Evolutionary conservation across 805 yeast genomes (phyloP).

Genomic region (Yarrowia sp.): DNA sequence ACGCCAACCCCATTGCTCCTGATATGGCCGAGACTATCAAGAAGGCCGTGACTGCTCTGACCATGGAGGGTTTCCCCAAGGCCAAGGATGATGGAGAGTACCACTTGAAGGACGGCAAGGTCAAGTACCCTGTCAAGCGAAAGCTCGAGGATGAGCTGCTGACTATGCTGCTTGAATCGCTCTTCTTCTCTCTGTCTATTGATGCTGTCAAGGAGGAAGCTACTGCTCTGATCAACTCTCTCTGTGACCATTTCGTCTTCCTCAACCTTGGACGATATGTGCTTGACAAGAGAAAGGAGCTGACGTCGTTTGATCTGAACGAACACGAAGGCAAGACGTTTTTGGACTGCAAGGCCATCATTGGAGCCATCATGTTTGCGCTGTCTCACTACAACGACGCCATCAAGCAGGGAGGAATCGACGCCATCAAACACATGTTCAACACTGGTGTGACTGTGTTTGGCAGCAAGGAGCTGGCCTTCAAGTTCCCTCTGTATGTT

Average conservation of each 20-base stretch:
- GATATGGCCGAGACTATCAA: slow-evolving; percentile 36
- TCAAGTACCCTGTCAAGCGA: slow-evolving; percentile 31
- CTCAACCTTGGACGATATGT: slow-evolving; percentile 73
- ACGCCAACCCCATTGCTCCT: slow-evolving; percentile 50
- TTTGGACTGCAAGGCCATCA: slow-evolving; percentile 65
- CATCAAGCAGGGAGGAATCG: slow-evolving; percentile 69
- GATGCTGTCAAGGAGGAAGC: slow-evolving; percentile 74
- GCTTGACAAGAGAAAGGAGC: slow-evolving; percentile 62
- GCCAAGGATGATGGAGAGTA: slow-evolving; percentile 36
- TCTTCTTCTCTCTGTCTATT: slow-evolving; percentile 74
- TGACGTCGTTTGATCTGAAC: slow-evolving; percentile 65
- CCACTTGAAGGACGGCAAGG: slow-evolving; percentile 31
- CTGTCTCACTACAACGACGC: slow-evolving; percentile 70
- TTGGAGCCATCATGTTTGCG: slow-evolving; percentile 75
- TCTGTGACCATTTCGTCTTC: slow-evolving; percentile 77
- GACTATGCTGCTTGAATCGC: slow-evolving; percentile 59
- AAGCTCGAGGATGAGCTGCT: slow-evolving; percentile 58
- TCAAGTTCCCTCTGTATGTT: slow-evolving; percentile 72
- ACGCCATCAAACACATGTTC: slow-evolving; percentile 61
- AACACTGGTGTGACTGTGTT: slow-evolving; percentile 62
- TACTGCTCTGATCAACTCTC: slow-evolving; percentile 53
- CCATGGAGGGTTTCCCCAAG: slow-evolving; percentile 43
- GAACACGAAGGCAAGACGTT: slow-evolving; percentile 76
- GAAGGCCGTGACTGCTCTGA: slow-evolving; percentile 35
- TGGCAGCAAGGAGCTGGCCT: slow-evolving; percentile 63